phyloP scores from a whole-genome alignment of 2,329 filamentous ascomycete genomes.

The Pseudogymnoascus sp. region DNA sequence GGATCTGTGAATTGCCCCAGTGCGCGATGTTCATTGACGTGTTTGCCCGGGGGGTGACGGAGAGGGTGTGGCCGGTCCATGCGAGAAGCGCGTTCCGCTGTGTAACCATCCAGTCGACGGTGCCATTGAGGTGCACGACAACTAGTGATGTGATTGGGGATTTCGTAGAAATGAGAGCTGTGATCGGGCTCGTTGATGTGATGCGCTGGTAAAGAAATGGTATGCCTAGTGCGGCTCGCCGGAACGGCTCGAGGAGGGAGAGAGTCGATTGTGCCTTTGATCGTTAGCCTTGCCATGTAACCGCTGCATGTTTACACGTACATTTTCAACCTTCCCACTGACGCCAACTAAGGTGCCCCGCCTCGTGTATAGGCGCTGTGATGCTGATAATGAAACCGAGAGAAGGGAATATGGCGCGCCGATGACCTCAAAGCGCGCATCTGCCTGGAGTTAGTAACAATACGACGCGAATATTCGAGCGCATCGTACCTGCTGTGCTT shows the following conservation, averaged over 20 bases:
- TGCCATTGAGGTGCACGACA: slow-evolving; percentile 82
- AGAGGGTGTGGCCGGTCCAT: slow-evolving; percentile 87
- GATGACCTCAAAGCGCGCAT: slow-evolving; percentile 90
- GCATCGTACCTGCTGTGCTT: slow-evolving; percentile 21
- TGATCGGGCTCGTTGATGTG: slow-evolving; percentile 78
- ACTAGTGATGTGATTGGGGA: slow-evolving; percentile 80
- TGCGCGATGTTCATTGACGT: slow-evolving; percentile 68
- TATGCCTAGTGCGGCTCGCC: slow-evolving; percentile 71
- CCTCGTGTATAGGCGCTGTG: slow-evolving; percentile 86
- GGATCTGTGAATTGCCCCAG: slow-evolving; percentile 86
- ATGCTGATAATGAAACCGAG: slow-evolving; percentile 85
- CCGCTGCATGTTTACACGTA: slow-evolving; percentile 33
- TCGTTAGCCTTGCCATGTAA: slow-evolving; percentile 9
- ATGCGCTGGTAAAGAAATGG: slow-evolving; percentile 94
- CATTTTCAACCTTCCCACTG: slow-evolving; percentile 84
- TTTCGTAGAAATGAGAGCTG: slow-evolving; percentile 80
- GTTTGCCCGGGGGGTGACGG: slow-evolving; percentile 67
- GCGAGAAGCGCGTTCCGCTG: slow-evolving; percentile 85
- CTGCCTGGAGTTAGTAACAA: slow-evolving; percentile 38
- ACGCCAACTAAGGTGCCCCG: slow-evolving; percentile 85
- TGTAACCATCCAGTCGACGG: slow-evolving; percentile 88
- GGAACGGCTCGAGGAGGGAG: slow-evolving; percentile 75
- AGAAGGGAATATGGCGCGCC: slow-evolving; percentile 89
- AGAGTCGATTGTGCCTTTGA: slow-evolving; percentile 76
- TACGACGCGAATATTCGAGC: not conserved